These are phyloP conservation scores for Stephania yunnanensis DNA, from an alignment of 164 flowering plant genomes.

Conservation along the genomic window DNA sequence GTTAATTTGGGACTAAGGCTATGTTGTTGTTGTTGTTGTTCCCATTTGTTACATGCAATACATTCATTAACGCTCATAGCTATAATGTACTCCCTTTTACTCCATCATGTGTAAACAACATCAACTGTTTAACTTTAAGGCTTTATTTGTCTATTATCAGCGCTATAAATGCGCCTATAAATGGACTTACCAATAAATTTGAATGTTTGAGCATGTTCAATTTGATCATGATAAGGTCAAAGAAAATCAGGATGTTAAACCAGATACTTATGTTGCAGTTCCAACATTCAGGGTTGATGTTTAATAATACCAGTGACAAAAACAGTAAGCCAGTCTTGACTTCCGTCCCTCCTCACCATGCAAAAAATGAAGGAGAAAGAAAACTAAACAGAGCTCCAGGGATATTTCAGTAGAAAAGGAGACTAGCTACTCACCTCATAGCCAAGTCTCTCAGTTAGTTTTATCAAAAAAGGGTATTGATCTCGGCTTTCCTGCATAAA, in stretches of 20 bases:
- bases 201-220: background rate
- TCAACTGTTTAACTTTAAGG: no score
- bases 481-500: conserved; percentile 49
- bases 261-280: background rate
- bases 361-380: background rate
- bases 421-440: conserved; percentile 44
- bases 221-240: background rate
- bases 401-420: conserved; percentile 1
- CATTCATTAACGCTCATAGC: no score
- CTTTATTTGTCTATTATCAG: background rate
- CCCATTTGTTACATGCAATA: no score
- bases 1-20: no score
- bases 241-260: background rate
- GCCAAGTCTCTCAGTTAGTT: conserved; percentile 48
- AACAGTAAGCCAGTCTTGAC: background rate
- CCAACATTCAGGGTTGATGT: background rate
- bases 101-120: no score
- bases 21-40: no score
- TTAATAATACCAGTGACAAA: background rate
- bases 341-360: background rate
- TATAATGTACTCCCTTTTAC: no score
- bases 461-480: conserved; percentile 45
- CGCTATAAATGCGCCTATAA: background rate
- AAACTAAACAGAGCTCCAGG: background rate
- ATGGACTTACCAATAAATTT: background rate